These are phyloP conservation scores for Penicillium silybi DNA, from an alignment of 495 filamentous ascomycete genomes.

Conservation along the genomic window DNA sequence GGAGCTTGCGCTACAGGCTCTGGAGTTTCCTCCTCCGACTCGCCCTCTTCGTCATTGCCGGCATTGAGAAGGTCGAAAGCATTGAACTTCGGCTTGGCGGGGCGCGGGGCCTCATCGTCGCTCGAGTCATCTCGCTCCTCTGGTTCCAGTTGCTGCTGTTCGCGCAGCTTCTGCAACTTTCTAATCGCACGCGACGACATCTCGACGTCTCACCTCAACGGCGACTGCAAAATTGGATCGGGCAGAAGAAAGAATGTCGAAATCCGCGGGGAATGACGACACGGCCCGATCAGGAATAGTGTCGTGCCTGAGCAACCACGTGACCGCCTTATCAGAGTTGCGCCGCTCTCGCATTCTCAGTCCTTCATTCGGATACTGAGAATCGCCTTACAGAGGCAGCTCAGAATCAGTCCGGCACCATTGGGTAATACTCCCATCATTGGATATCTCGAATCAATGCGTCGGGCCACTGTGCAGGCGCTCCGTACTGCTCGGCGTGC, in stretches of 20 bases:
- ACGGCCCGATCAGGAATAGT: slow-evolving; percentile 29
- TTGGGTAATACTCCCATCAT: slow-evolving; percentile 1
- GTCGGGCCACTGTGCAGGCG: slow-evolving; percentile 59
- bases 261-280: slow-evolving; percentile 42
- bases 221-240: background rate
- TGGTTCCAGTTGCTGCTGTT: slow-evolving; percentile 57
- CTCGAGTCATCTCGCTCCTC: slow-evolving; percentile 49
- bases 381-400: slow-evolving; percentile 1
- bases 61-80: slow-evolving; percentile 51
- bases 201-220: slow-evolving; percentile 1
- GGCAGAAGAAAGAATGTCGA: background rate
- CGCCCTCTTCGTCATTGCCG: slow-evolving; percentile 61
- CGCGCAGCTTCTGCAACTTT: slow-evolving; percentile 64
- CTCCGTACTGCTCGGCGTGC: slow-evolving; percentile 59
- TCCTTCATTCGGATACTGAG: background rate
- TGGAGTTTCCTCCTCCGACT: slow-evolving; percentile 31
- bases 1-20: slow-evolving; percentile 19
- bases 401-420: slow-evolving; percentile 7
- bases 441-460: slow-evolving; percentile 45
- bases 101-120: slow-evolving; percentile 40
- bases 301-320: slow-evolving; percentile 14
- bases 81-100: slow-evolving; percentile 43
- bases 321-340: slow-evolving; percentile 15
- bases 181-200: slow-evolving; percentile 83
- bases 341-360: background rate